Conservation (phyloP, 495 filamentous ascomycete genomes). For the Pyrenula aspistea region DNA sequence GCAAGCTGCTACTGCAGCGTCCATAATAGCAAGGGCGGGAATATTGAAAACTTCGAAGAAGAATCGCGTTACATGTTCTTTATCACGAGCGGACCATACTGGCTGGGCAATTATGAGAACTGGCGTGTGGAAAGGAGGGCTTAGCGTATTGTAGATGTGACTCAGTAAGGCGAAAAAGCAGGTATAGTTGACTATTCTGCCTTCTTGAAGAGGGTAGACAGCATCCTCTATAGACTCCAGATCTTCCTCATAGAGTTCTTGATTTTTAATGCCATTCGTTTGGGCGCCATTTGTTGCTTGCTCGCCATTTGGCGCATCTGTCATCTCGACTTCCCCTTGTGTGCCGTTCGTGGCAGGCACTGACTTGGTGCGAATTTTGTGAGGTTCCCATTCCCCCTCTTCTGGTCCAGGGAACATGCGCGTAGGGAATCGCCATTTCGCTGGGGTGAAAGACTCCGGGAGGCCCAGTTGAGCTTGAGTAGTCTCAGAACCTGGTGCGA, state of each 20-base stretch:
- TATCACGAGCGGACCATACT: conserved; percentile 71
- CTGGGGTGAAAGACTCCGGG: conserved; percentile 80
- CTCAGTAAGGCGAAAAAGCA: conserved; percentile 85
- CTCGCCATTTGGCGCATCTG: conserved; percentile 28
- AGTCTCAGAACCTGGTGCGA: conserved; percentile 87
- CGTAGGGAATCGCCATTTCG: conserved; percentile 67
- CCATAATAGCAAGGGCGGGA: conserved; percentile 76
- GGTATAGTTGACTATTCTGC: conserved; percentile 76
- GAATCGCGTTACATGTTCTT: conserved; percentile 75
- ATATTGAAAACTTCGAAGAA: conserved; percentile 95
- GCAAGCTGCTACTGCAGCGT: conserved; percentile 68
- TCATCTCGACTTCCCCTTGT: conserved; percentile 21
- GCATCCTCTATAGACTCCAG: conserved; percentile 77
- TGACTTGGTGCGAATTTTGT: conserved; percentile 54
- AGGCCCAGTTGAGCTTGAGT: conserved; percentile 91
- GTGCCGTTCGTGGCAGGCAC: conserved; percentile 13
- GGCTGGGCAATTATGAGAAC: conserved; percentile 81
- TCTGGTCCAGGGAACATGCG: conserved; percentile 87
- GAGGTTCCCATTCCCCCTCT: conserved; percentile 69
- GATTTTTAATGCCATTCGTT: conserved; percentile 10
- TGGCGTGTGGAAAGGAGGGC: conserved; percentile 85
- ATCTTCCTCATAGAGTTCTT: conserved; percentile 63
- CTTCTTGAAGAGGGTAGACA: conserved; percentile 72
- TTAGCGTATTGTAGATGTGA: conserved; percentile 77
- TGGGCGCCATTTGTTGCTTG: conserved; percentile 5